phyloP scores from a whole-genome alignment of 768 basidiomycete species.

The Mycena albidolilacea region DNA sequence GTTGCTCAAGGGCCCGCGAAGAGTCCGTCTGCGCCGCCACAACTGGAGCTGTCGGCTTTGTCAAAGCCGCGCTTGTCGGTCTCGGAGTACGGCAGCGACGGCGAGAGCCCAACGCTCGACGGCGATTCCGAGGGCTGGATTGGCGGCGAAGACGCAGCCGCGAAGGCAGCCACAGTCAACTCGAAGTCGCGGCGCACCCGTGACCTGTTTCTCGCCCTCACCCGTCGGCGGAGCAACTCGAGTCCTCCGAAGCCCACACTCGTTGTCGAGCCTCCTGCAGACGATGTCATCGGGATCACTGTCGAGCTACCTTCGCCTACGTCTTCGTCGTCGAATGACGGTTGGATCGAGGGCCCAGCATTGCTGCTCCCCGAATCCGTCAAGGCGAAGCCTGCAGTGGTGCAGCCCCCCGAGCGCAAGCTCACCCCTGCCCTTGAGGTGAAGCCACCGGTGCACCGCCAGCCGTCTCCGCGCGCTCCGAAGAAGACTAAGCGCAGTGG shows the following conservation, averaged over 20 bases:
- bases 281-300: conserved; percentile 28
- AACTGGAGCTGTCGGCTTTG: conserved; percentile 35
- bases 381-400: conserved; percentile 6
- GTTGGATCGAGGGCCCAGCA: conserved; percentile 57
- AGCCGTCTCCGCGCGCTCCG: conserved; percentile 8
- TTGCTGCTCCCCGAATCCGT: conserved; percentile 10
- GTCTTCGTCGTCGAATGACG: conserved; percentile 50
- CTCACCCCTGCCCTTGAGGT: conserved; percentile 4
- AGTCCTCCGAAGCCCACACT: conserved; percentile 47
- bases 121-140: conserved; percentile 65
- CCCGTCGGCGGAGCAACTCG: conserved; percentile 58
- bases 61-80: conserved; percentile 53
- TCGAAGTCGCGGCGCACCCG: conserved; percentile 57
- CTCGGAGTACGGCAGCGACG: conserved; percentile 58
- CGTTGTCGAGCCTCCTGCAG: conserved; percentile 30
- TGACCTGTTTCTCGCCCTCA: conserved; percentile 60
- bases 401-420: conserved; percentile 14
- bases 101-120: conserved; percentile 51
- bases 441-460: conserved; percentile 6
- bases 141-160: conserved; percentile 47
- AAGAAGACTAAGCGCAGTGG: conserved; percentile 32
- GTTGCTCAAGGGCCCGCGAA: conserved; percentile 9
- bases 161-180: conserved; percentile 39
- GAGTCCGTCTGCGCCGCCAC: conserved; percentile 12
- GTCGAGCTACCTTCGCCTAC: conserved; percentile 44